phyloP scores from a whole-genome alignment of 768 basidiomycete genomes.

The Lentinula sp. region DNA sequence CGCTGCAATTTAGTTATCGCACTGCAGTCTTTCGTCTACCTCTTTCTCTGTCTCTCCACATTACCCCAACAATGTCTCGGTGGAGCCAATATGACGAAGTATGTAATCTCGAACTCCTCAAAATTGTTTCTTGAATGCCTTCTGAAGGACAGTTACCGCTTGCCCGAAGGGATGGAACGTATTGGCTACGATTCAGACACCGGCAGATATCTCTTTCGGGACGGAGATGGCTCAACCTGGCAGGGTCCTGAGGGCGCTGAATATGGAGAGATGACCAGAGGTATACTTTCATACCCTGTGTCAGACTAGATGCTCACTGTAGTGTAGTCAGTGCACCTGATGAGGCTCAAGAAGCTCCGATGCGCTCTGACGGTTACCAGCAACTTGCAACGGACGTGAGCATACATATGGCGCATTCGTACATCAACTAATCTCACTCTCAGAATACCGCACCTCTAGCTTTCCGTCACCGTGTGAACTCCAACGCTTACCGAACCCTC shows the following conservation, averaged over 20 bases:
- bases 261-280: constrained; percentile 51
- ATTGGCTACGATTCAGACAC: constrained; percentile 75
- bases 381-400: constrained; percentile 48
- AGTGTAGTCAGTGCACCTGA: constrained; percentile 19
- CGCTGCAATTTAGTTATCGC: too few relatives aligned
- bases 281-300: constrained; percentile 16
- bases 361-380: constrained; percentile 44
- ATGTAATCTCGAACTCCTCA: neutral
- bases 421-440: constrained; percentile 25
- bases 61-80: constrained; percentile 15
- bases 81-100: constrained; percentile 22
- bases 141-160: constrained; percentile 40
- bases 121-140: neutral
- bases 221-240: constrained; percentile 50
- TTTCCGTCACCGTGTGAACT: constrained; percentile 24
- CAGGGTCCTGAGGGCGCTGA: constrained; percentile 53
- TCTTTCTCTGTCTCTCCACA: neutral
- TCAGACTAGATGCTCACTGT: neutral
- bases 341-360: constrained; percentile 36
- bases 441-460: constrained; percentile 24
- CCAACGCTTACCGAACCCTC: constrained; percentile 51
- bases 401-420: neutral
- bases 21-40: neutral
- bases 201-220: constrained; percentile 59
- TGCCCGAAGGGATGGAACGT: constrained; percentile 56